Evolutionary conservation across 352 stramenopile species (phyloP).

Genomic region (Phytopythium oedochilum): DNA sequence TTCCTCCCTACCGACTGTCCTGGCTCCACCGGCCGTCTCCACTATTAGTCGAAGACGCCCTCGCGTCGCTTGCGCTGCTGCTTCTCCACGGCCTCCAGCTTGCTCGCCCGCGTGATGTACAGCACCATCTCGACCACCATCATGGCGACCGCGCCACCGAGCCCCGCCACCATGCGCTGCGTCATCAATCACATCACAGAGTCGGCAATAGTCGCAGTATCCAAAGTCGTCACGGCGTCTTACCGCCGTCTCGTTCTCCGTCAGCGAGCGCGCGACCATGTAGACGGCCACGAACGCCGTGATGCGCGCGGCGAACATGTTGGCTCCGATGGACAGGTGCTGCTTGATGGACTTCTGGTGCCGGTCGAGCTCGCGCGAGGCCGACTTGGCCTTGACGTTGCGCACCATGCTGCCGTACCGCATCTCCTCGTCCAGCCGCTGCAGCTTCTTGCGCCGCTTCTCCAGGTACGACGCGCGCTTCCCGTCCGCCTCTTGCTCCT

Average conservation of each 20-base stretch:
- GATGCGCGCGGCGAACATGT: constrained; percentile 81
- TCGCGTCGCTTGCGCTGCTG: constrained; percentile 28
- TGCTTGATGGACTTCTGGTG: constrained; percentile 66
- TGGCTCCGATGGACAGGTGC: constrained; percentile 78
- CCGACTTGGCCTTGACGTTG: constrained; percentile 58
- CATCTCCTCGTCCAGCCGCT: constrained; percentile 78
- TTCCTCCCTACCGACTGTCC: too few relatives aligned
- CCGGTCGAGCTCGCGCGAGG: constrained; percentile 36
- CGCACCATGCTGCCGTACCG: constrained; percentile 67
- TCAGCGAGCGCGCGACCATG: constrained; percentile 60
- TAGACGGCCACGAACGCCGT: constrained; percentile 81
- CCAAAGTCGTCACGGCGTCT: not conserved
- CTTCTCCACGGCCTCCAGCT: constrained; percentile 57
- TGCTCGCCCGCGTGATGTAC: constrained; percentile 72
- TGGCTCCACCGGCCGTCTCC: too few relatives aligned
- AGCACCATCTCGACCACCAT: constrained; percentile 88
- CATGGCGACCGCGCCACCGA: constrained; percentile 76
- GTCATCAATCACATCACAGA: constrained; percentile 31
- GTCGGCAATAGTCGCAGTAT: not conserved
- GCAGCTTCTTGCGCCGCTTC: constrained; percentile 51
- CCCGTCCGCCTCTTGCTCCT: constrained; percentile 4
- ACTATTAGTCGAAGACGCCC: constrained; percentile 19
- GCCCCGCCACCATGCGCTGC: constrained; percentile 29
- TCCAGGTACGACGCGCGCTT: constrained; percentile 32
- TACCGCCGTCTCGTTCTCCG: constrained; percentile 75